Base-by-base conservation (phyloP, 768 basidiomycete genomes). In the Trametes sanguinea region DNA sequence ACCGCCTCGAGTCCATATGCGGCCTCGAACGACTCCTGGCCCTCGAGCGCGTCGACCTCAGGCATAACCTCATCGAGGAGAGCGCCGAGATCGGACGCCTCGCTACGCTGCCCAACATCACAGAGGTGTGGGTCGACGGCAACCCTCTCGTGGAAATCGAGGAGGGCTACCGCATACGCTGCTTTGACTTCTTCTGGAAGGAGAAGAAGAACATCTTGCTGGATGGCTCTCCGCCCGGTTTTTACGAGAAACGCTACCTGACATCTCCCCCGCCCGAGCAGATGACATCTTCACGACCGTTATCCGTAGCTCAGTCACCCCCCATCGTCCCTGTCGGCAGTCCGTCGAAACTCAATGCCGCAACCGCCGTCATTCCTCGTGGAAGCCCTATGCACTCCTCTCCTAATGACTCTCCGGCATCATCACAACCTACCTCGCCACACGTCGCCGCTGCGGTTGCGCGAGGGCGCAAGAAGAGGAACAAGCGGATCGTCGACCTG, bases 1-100 rank as follows among this genome's bases (percentile, higher is more conserved):
- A 98, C 70, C 86, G 96, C 4, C 85, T 98, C 53, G 94, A 96
- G 69, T 94, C 93, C n/a, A 84, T 98, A 56, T 95, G 94, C 62
- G 96, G 96, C 16, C 81, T 98, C 6, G 96, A 98, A 74, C 86
- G 95, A n/a, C 81, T 98, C 0, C 77, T 83, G 59, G 90, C 86
- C 2, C 83, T 98, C 10, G 89, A 95, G 71, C 84, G 91, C 39
- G 81, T 97, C 32, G 95, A 98, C 73, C 77, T 98, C 14, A 83
- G 94, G 6, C 73, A 79, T 56, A 98, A 98, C 66, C 76, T 84
- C 55, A 76, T 98, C 39, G 85, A 89, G 51, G 96, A 98, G 66
- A 85, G 84, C 50, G 86, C 85, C 9, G 96, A 98, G 73, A 79
- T 98, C 8, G 90, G 93, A 7, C 80, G 96, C 33, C 77, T 98